Percentiles rank a stretch among this genome's conserved stretches.
Evolutionary conservation across 306 rosid genomes (phyloP).

Genomic region (Castanea sativa): DNA sequence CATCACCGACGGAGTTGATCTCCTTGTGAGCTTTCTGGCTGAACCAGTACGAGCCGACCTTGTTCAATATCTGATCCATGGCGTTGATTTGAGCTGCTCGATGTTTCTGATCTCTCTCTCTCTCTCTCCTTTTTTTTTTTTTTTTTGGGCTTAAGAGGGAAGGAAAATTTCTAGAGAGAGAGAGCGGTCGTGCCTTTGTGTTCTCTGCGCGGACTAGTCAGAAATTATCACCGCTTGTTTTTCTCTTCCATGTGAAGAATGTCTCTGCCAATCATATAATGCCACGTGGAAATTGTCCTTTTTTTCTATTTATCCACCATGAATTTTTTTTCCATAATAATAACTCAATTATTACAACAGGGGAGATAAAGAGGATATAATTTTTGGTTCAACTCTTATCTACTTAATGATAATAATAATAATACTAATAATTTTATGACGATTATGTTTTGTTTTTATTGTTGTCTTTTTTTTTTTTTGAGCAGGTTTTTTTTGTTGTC

Average conservation of each 20-base stretch:
- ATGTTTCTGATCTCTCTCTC: background rate
- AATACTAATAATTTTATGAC: too few species aligned
- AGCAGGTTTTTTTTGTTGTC: too few species aligned
- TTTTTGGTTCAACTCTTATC: too few species aligned
- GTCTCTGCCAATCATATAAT: background rate
- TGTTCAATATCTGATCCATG: constrained; percentile 85
- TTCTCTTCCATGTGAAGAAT: background rate
- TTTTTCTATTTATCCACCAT: too few species aligned
- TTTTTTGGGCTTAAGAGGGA: background rate
- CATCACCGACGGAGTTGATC: constrained; percentile 71
- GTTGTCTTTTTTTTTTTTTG: too few species aligned
- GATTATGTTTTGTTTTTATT: too few species aligned
- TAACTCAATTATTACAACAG: too few species aligned
- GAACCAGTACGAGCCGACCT: constrained; percentile 94
- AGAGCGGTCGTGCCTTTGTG: background rate
- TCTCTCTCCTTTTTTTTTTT: background rate
- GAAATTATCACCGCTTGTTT: background rate
- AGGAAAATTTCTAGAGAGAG: background rate
- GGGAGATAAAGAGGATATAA: too few species aligned
- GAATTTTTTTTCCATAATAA: too few species aligned
- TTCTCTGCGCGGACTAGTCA: background rate
- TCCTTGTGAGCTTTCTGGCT: constrained; percentile 68
- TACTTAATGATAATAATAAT: too few species aligned
- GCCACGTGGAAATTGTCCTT: background rate
- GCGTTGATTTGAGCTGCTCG: background rate